These are phyloP conservation scores for Tympanopsis confertula DNA, from an alignment of 2,329 filamentous ascomycete species.

Conservation along the genomic window DNA sequence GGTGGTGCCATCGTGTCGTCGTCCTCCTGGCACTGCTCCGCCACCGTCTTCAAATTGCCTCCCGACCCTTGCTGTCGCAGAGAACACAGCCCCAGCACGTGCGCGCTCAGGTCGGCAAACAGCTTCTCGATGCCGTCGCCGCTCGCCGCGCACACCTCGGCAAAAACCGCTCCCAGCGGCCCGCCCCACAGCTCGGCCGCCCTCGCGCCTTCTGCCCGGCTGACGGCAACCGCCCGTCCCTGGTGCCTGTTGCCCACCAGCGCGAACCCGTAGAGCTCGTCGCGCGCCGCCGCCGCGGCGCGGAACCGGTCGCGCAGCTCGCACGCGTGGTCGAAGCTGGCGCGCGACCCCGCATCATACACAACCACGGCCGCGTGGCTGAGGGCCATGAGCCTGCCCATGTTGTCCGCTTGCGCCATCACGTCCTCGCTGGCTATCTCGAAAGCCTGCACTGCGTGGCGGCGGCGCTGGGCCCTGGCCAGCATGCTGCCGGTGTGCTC, in stretches of 20 bases:
- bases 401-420: background rate
- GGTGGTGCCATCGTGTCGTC: too few relatives aligned
- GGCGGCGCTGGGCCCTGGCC: background rate
- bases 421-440: background rate
- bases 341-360: background rate
- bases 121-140: background rate
- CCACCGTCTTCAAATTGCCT: too few relatives aligned
- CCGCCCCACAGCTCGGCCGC: background rate
- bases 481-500: background rate
- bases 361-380: background rate
- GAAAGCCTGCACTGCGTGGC: background rate
- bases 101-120: background rate
- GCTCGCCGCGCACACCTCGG: background rate
- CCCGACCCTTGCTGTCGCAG: background rate
- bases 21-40: too few relatives aligned
- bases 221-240: too few relatives aligned
- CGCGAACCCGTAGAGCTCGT: background rate
- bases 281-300: too few relatives aligned
- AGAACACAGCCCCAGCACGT: background rate
- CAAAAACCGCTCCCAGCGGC: background rate
- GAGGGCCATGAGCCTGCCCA: background rate
- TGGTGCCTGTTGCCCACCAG: background rate
- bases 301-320: background rate
- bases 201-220: too few relatives aligned
- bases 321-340: background rate